Evolutionary conservation across 108 stramenopile species (phyloP), one percentile per base, ranked within the genome.

Genomic region (Conticribra guillardii): DNA sequence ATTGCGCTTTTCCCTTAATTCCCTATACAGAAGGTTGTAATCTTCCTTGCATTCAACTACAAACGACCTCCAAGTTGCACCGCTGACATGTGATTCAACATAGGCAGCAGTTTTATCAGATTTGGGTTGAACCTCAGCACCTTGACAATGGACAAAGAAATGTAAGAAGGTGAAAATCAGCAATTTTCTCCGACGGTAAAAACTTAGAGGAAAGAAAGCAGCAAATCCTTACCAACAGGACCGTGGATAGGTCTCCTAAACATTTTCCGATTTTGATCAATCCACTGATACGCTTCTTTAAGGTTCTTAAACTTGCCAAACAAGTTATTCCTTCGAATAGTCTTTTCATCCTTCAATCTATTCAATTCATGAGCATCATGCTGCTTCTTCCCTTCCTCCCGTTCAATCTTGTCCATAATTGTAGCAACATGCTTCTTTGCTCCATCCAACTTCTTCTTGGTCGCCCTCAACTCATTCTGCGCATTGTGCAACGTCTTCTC

Each of bases 171-270:
- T 41, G 54, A n/a, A n/a, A n/a, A n/a, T n/a, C n/a, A n/a, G n/a
- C n/a, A n/a, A n/a, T n/a, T n/a, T n/a, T n/a, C n/a, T n/a, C n/a
- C n/a, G n/a, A n/a, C n/a, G n/a, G n/a, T n/a, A n/a, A n/a, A n/a
- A n/a, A n/a, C n/a, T n/a, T n/a, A n/a, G n/a, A n/a, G n/a, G n/a
- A 55, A n/a, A 34, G 21, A 34, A 41, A 9, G 37, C 37, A 41
- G 5, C 23, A 24, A 30, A 61, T 27, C 33, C 71, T 64, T 45
- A 64, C 69, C 84, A 27, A 95, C 65, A 11, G 94, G 94, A 4
- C 94, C 94, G 34, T 74, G 69, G n/a, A 95, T 90, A 11, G 77
- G 81, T 47, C 69, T 79, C 29, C 94, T 87, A 68, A 95, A 95
- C 46, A 66, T 48, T 37, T 82, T 83, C 14, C 85, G 70, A 70